These are phyloP conservation scores for Tricholoma flavovirens DNA, from an alignment of 768 basidiomycete species.

Conservation along the genomic window DNA sequence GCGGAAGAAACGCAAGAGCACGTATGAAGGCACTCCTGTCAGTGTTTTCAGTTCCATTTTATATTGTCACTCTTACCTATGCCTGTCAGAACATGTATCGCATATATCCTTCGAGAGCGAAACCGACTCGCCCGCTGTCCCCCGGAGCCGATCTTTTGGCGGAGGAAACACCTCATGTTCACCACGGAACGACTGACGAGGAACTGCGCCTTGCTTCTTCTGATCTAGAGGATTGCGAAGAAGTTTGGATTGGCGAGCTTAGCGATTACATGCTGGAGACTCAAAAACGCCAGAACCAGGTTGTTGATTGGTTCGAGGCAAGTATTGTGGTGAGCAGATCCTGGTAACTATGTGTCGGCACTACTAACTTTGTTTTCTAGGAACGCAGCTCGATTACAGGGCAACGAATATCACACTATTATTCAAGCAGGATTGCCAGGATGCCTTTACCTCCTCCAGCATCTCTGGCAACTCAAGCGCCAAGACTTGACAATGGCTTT, in stretches of 20 bases:
- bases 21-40: neutral
- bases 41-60: conserved; percentile 6
- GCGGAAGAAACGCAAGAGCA: conserved; percentile 1
- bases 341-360: neutral
- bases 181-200: conserved; percentile 28
- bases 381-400: conserved; percentile 66
- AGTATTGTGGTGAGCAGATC: conserved; percentile 49
- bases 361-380: conserved; percentile 30
- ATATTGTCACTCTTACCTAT: conserved; percentile 1
- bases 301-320: conserved; percentile 69
- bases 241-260: conserved; percentile 70
- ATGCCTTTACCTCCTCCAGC: conserved; percentile 35
- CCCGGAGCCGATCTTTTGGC: conserved; percentile 22
- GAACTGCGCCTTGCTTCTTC: conserved; percentile 56
- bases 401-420: conserved; percentile 51
- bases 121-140: conserved; percentile 25
- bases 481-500: conserved; percentile 24
- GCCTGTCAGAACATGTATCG: conserved; percentile 32
- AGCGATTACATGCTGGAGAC: conserved; percentile 66
- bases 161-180: conserved; percentile 19
- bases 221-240: conserved; percentile 77
- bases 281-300: conserved; percentile 64
- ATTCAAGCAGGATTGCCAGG: conserved; percentile 43
- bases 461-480: conserved; percentile 21
- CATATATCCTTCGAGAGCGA: conserved; percentile 35